A percentile compares a stretch with the other conserved stretches of the same genome.
phyloP scores from a whole-genome alignment of 2,329 filamentous ascomycete genomes.

The Calonectria hawksworthii region DNA sequence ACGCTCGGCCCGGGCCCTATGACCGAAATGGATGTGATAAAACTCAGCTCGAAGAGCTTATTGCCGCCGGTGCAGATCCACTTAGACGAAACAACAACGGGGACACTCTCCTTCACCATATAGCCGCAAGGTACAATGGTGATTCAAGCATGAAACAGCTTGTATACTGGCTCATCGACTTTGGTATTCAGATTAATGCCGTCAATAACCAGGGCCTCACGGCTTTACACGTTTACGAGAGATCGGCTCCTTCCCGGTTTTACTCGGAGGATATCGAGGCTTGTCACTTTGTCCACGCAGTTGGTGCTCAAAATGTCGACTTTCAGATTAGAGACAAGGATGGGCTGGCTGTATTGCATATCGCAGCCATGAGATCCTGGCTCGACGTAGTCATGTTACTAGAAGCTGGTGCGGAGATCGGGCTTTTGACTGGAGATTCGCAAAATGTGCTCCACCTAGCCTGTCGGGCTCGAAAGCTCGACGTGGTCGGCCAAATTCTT shows the following conservation, averaged over 20 bases:
- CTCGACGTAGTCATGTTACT: conserved; percentile 21
- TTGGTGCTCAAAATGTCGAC: conserved; percentile 5
- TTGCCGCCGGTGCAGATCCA: conserved; percentile 28
- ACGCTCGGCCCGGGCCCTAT: too few relatives aligned
- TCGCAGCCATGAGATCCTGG: conserved; percentile 33
- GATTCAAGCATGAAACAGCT: neutral
- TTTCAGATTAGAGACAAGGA: conserved; percentile 32
- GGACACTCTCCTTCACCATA: conserved; percentile 33
- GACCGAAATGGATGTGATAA: neutral
- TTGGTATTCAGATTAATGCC: conserved; percentile 33
- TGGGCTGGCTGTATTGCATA: conserved; percentile 33
- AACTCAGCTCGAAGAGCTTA: neutral
- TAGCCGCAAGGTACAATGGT: conserved; percentile 5
- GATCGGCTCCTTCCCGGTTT: too few relatives aligned
- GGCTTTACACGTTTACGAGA: conserved; percentile 32
- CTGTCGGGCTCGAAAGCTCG: conserved; percentile 31
- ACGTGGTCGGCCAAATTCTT: conserved; percentile 31
- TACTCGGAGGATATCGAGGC: too few relatives aligned
- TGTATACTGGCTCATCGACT: conserved; percentile 30
- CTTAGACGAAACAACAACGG: conserved; percentile 29
- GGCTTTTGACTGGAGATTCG: conserved; percentile 27
- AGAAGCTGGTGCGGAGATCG: conserved; percentile 16
- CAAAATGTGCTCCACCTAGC: conserved; percentile 38
- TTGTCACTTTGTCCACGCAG: conserved; percentile 22
- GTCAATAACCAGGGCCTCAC: conserved; percentile 31